A percentile compares a stretch with the other conserved stretches of the same genome.
Evolutionary conservation across 306 rosid species (phyloP).

Genomic region (Quercus rubra): DNA sequence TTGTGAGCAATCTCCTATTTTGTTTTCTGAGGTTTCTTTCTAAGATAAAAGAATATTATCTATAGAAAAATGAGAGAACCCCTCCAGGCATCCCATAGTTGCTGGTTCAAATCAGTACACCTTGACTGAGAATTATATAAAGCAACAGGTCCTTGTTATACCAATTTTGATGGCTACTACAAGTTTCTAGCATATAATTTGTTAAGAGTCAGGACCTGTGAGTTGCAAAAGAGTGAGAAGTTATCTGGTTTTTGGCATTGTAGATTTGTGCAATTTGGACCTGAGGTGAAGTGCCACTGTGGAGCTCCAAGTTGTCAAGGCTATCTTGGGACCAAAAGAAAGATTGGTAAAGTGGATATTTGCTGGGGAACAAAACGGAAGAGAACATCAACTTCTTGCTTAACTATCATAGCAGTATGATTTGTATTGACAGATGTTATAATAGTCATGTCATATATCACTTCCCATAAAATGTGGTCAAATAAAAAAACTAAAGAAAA

Average conservation of each 20-base stretch:
- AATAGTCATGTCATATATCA: neutral
- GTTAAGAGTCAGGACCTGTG: too few species aligned
- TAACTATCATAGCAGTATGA: conserved; percentile 29
- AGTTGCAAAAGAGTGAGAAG: neutral
- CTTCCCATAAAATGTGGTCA: conserved; percentile 12
- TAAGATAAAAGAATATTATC: neutral
- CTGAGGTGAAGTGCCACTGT: conserved; percentile 77
- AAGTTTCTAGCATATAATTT: too few species aligned
- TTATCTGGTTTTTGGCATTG: conserved; percentile 10
- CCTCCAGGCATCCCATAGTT: too few species aligned
- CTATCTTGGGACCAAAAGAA: conserved; percentile 79
- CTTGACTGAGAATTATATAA: too few species aligned
- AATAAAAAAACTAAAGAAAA: neutral
- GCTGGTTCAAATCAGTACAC: too few species aligned
- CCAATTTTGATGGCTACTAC: too few species aligned
- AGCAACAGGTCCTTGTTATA: too few species aligned
- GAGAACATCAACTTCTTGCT: conserved; percentile 52
- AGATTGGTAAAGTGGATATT: conserved; percentile 42
- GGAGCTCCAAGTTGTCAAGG: conserved; percentile 84
- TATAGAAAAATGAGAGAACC: too few species aligned
- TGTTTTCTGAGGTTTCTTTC: neutral
- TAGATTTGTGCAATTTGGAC: conserved; percentile 95
- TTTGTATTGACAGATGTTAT: conserved; percentile 12
- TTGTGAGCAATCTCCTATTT: neutral
- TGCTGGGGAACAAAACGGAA: conserved; percentile 84